A percentile compares a stretch with the other conserved stretches of the same genome.
Evolutionary conservation across 192 early-diverging fungal species (phyloP).

Genomic region (Backusella macrospora): DNA sequence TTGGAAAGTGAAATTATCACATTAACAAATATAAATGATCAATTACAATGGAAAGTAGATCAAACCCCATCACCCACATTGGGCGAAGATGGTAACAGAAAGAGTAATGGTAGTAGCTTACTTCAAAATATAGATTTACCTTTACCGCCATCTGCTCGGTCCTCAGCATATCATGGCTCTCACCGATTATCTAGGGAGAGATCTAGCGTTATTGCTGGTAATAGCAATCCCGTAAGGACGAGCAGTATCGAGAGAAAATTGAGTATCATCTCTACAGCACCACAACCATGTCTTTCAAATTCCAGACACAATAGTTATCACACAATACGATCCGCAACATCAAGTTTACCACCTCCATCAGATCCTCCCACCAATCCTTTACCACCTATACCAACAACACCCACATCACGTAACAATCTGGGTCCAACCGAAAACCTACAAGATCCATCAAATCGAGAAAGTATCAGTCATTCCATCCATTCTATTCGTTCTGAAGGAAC

Average conservation of each 20-base stretch:
- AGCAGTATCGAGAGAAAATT: background rate
- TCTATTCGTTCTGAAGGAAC: too few species aligned
- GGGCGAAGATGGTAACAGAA: background rate
- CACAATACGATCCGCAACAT: background rate
- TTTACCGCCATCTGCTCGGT: background rate
- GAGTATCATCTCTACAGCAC: background rate
- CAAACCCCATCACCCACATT: background rate
- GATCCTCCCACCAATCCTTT: conserved; percentile 16
- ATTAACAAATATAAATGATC: background rate
- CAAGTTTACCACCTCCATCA: background rate
- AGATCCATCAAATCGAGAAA: background rate
- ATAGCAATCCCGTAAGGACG: background rate
- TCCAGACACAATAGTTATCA: background rate
- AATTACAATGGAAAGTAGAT: background rate
- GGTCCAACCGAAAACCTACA: background rate
- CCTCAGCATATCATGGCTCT: background rate
- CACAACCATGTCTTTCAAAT: background rate
- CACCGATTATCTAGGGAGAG: background rate
- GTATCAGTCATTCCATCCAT: too few species aligned
- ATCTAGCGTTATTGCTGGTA: too few species aligned
- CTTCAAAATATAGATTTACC: background rate
- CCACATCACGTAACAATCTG: background rate
- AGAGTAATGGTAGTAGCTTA: background rate
- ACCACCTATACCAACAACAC: background rate
- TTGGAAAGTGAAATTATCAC: background rate